Evolutionary conservation across 1,284 basidiomycete genomes (phyloP).

Genomic region (Cryptococcus maquisensis): DNA sequence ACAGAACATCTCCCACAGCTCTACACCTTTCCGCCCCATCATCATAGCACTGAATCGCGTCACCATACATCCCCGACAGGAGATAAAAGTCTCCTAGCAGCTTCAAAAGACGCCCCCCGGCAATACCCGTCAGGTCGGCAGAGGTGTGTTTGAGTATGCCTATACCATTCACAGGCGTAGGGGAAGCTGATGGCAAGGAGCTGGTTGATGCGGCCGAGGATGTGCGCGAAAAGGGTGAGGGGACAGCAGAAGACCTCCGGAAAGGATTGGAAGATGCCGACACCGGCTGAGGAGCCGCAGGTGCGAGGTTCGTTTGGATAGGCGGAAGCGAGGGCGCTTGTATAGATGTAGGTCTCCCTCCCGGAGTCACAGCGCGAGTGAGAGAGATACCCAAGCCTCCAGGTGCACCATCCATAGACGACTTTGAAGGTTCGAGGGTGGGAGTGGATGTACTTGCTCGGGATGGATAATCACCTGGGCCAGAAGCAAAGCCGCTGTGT

Average conservation of each 20-base stretch:
- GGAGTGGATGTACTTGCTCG: constrained; percentile 30
- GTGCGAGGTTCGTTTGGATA: constrained; percentile 40
- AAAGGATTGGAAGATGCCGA: constrained; percentile 37
- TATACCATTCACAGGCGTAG: neutral
- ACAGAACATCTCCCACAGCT: constrained; percentile 66
- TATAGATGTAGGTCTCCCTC: constrained; percentile 38
- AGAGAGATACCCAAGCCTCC: constrained; percentile 25
- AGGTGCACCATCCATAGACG: constrained; percentile 19
- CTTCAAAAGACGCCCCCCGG: constrained; percentile 64
- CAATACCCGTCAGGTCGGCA: constrained; percentile 34
- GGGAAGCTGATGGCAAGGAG: constrained; percentile 7
- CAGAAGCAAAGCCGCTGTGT: constrained; percentile 9
- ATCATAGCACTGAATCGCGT: constrained; percentile 77
- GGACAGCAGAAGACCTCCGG: constrained; percentile 32
- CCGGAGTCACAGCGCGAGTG: constrained; percentile 36
- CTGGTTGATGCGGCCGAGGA: constrained; percentile 23
- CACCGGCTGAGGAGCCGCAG: constrained; percentile 18
- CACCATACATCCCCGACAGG: constrained; percentile 71
- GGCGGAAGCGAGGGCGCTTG: constrained; percentile 37
- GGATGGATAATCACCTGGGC: constrained; percentile 14
- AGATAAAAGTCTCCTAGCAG: constrained; percentile 83
- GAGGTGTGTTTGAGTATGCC: constrained; percentile 28
- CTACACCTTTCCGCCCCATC: constrained; percentile 73
- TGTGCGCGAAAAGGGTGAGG: constrained; percentile 33
- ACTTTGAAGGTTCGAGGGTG: constrained; percentile 8